Conservation (phyloP, 2,329 filamentous ascomycete species). For the Colletotrichum truncatum region DNA sequence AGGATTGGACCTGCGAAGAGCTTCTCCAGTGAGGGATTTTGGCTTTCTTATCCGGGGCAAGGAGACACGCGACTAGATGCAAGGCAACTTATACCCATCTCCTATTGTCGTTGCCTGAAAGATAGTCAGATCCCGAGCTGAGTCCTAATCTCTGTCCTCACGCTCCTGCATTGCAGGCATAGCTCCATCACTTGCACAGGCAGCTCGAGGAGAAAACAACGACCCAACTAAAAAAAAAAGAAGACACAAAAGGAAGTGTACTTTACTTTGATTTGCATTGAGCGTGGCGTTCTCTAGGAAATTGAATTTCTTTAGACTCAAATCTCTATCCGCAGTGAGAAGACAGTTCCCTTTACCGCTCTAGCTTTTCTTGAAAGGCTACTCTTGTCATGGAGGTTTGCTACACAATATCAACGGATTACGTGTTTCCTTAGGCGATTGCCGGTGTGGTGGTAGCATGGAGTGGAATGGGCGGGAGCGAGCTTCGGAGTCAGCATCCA, state of each 20-base stretch:
- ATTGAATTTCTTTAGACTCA: conserved; percentile 18
- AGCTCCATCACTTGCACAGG: no score
- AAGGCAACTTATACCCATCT: conserved; percentile 30
- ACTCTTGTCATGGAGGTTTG: background rate
- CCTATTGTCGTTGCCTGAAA: conserved; percentile 23
- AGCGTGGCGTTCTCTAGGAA: conserved; percentile 30
- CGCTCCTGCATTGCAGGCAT: background rate
- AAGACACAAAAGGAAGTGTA: conserved; percentile 22
- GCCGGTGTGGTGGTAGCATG: background rate
- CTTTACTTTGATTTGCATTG: conserved; percentile 25
- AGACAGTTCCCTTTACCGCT: background rate
- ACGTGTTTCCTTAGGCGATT: background rate
- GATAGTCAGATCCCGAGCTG: conserved; percentile 18
- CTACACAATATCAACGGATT: background rate
- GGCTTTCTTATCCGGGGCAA: conserved; percentile 5
- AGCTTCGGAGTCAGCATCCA: background rate
- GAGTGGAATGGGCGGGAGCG: background rate
- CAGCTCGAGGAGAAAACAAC: background rate
- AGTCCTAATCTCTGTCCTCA: background rate
- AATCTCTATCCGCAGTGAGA: background rate
- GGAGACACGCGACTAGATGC: conserved; percentile 26
- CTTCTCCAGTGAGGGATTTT: conserved; percentile 66
- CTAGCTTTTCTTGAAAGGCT: background rate
- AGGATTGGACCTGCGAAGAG: conserved; percentile 99
- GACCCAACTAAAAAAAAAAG: background rate